phyloP scores from a whole-genome alignment of 1,284 basidiomycete species.

The Garcileccinum viscosum region DNA sequence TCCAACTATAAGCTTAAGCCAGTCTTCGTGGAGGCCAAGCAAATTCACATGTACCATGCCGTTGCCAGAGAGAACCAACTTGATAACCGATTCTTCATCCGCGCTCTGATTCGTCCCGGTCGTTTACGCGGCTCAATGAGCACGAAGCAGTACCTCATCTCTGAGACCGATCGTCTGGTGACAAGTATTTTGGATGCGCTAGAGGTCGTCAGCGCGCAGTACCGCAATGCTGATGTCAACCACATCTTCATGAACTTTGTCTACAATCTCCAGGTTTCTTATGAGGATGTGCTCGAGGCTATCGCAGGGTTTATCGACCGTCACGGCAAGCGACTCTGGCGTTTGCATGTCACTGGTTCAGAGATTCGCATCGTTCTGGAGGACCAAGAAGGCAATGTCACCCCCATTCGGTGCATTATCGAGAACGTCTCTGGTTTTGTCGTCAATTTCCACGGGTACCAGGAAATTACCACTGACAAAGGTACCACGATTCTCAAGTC shows the following conservation, averaged over 20 bases:
- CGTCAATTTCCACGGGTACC: constrained; percentile 99
- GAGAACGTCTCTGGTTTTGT: constrained; percentile 99
- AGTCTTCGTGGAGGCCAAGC: constrained; percentile 91
- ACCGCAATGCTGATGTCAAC: constrained; percentile 92
- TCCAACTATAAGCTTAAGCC: constrained; percentile 98
- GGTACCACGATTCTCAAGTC: constrained; percentile 95
- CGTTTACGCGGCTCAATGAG: constrained; percentile 91
- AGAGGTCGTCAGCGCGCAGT: constrained; percentile 87
- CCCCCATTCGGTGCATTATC: constrained; percentile 96
- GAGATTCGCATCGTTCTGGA: constrained; percentile 97
- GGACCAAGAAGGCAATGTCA: constrained; percentile 90
- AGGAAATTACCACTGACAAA: constrained; percentile 96
- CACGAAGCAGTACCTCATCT: constrained; percentile 95
- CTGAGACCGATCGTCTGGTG: constrained; percentile 96
- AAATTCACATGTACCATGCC: constrained; percentile 97
- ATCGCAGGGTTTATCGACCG: constrained; percentile 98
- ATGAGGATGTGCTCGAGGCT: constrained; percentile 95
- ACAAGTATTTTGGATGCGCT: constrained; percentile 94
- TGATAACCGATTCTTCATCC: constrained; percentile 97
- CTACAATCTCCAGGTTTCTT: constrained; percentile 93
- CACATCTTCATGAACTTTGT: constrained; percentile 99
- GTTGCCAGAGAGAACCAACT: constrained; percentile 95
- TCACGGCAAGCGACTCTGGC: constrained; percentile 97
- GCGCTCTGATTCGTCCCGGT: constrained; percentile 94
- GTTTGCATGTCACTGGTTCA: constrained; percentile 95